phyloP scores from a whole-genome alignment of 768 basidiomycete genomes.

The Boletus huronensis region DNA sequence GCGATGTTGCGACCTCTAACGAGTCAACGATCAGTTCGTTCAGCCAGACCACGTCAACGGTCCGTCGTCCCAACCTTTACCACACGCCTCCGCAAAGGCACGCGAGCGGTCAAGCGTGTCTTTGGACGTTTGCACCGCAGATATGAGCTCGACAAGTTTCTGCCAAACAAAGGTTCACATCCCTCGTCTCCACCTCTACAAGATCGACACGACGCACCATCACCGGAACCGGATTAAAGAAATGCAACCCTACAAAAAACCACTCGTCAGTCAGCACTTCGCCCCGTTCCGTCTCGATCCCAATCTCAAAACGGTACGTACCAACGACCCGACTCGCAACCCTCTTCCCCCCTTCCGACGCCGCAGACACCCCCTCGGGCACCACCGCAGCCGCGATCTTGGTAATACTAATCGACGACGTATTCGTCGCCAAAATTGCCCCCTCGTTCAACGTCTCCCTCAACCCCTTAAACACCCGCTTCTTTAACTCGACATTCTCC shows the following conservation, averaged over 20 bases:
- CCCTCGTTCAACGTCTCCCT: conserved; percentile 63
- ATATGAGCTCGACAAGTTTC: conserved; percentile 95
- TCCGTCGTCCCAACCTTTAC: conserved; percentile 57
- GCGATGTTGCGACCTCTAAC: conserved; percentile 85
- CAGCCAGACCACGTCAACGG: background rate
- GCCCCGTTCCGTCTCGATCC: background rate
- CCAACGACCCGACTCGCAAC: conserved; percentile 79
- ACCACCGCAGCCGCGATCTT: conserved; percentile 86
- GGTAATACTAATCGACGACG: conserved; percentile 91
- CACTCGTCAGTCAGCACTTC: background rate
- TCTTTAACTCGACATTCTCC: conserved; percentile 77
- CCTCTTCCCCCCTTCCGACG: conserved; percentile 60
- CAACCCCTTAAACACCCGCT: conserved; percentile 68
- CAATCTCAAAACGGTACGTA: conserved; percentile 29
- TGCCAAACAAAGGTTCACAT: conserved; percentile 22
- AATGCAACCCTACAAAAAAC: conserved; percentile 64
- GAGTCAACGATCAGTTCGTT: background rate
- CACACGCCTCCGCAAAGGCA: conserved; percentile 82
- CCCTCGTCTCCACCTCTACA: background rate
- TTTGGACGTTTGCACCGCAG: conserved; percentile 84
- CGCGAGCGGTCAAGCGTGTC: conserved; percentile 74
- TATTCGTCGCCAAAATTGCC: conserved; percentile 88
- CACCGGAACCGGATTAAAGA: conserved; percentile 96
- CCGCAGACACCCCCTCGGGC: conserved; percentile 50
- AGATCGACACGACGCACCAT: conserved; percentile 55